Evolutionary conservation across 495 filamentous ascomycete species (phyloP).

Genomic region (Annulohypoxylon nitens): DNA sequence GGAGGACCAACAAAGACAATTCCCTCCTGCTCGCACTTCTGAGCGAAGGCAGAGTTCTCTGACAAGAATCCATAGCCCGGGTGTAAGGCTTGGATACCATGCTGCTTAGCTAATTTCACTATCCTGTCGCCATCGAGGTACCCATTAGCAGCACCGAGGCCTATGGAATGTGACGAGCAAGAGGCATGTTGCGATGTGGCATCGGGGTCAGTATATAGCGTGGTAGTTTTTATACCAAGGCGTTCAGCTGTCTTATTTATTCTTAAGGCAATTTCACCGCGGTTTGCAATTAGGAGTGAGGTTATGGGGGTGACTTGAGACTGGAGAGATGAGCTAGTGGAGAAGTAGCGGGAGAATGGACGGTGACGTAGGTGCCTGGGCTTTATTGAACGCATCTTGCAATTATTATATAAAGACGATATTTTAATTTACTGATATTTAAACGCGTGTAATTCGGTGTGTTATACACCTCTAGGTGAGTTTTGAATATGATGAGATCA

Average conservation of each 20-base stretch:
- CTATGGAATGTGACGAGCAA: constrained; percentile 83
- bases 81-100: constrained; percentile 91
- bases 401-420: not conserved
- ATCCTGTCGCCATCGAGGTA: constrained; percentile 96
- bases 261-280: constrained; percentile 96
- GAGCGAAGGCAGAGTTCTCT: constrained; percentile 93
- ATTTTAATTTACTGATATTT: not conserved
- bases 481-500: not conserved
- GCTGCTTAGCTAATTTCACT: constrained; percentile 83
- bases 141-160: constrained; percentile 81
- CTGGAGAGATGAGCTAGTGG: constrained; percentile 47
- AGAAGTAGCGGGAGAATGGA: constrained; percentile 43
- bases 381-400: constrained; percentile 52
- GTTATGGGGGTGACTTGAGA: constrained; percentile 69
- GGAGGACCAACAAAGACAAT: constrained; percentile 96
- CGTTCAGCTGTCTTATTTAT: constrained; percentile 87
- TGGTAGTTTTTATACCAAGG: constrained; percentile 93
- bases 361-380: constrained; percentile 43
- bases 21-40: constrained; percentile 89
- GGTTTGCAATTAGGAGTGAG: constrained; percentile 94
- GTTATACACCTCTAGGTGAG: constrained; percentile 6
- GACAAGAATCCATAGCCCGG: constrained; percentile 98
- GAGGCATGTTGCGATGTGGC: constrained; percentile 87
- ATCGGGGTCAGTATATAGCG: constrained; percentile 95
- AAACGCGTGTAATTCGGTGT: not conserved